A percentile compares a stretch with the other conserved stretches of the same genome.
Evolutionary conservation across 2,329 filamentous ascomycete species (phyloP).

Genomic region (Colletotrichum sp.): DNA sequence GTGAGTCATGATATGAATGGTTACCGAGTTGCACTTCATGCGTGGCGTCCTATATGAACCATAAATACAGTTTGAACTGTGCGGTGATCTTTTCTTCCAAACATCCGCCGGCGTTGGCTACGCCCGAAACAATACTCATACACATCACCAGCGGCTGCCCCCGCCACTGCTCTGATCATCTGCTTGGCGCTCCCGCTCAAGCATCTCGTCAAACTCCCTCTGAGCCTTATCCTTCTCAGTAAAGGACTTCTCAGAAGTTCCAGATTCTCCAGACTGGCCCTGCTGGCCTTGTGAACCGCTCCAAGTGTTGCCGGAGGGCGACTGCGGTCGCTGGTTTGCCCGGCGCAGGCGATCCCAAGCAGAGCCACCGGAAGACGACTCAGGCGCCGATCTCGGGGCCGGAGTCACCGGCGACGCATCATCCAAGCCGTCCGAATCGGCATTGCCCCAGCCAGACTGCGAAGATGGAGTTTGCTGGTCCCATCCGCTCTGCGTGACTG

Average conservation of each 20-base stretch:
- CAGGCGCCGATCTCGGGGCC: conserved; percentile 14
- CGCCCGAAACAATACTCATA: background rate
- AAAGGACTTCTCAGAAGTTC: conserved; percentile 34
- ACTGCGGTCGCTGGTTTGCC: conserved; percentile 27
- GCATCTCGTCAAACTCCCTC: conserved; percentile 52
- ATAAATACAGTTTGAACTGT: background rate
- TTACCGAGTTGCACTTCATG: background rate
- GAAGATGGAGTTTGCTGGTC: background rate
- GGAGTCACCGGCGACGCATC: conserved; percentile 49
- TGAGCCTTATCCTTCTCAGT: conserved; percentile 50
- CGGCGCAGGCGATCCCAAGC: conserved; percentile 51
- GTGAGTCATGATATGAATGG: background rate
- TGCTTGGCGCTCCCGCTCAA: conserved; percentile 46
- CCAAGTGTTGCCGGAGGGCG: background rate
- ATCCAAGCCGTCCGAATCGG: conserved; percentile 21
- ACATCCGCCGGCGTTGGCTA: background rate
- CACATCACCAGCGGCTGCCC: conserved; percentile 6
- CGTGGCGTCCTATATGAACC: background rate
- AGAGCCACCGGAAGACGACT: conserved; percentile 29
- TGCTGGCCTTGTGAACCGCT: background rate
- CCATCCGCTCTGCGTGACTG: background rate
- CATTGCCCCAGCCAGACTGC: background rate
- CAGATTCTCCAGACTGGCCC: conserved; percentile 25
- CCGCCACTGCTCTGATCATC: background rate
- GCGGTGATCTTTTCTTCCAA: background rate